Evolutionary conservation across 805 yeast species (phyloP).

Genomic region (Candida pseudoglaebosa): DNA sequence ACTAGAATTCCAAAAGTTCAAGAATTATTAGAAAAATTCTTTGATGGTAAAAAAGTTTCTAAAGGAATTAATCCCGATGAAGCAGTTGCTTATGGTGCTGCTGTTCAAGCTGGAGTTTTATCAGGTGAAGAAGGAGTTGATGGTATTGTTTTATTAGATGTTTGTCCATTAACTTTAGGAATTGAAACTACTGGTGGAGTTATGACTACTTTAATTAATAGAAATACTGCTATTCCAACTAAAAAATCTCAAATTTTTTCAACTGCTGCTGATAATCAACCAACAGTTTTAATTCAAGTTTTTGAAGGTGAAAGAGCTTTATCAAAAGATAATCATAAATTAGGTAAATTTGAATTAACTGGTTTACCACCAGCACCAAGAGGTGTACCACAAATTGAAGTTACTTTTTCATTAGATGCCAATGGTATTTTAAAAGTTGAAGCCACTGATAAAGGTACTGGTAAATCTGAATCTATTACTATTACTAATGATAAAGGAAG

Average conservation of each 20-base stretch:
- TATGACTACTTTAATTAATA: constrained; percentile 97
- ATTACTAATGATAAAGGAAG: constrained; percentile 99
- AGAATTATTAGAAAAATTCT: constrained; percentile 43
- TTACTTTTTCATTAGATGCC: constrained; percentile 98
- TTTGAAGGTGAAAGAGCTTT: constrained; percentile 99
- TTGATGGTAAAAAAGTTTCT: constrained; percentile 54
- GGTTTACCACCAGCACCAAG: constrained; percentile 98
- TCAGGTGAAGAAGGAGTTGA: constrained; percentile 96
- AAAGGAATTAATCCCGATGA: constrained; percentile 49
- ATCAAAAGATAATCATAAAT: constrained; percentile 94
- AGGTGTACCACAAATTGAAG: constrained; percentile 99
- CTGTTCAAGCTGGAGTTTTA: constrained; percentile 98
- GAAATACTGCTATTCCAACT: constrained; percentile 99
- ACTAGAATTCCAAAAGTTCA: constrained; percentile 50
- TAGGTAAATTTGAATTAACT: constrained; percentile 98
- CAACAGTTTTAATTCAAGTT: constrained; percentile 98
- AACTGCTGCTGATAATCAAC: constrained; percentile 97
- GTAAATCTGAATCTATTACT: constrained; percentile 96
- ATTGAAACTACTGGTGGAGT: constrained; percentile 99
- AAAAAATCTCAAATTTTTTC: constrained; percentile 98
- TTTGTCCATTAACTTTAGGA: constrained; percentile 97
- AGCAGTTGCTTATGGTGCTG: constrained; percentile 67
- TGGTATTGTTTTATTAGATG: constrained; percentile 93
- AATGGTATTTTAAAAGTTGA: constrained; percentile 99
- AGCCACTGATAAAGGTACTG: constrained; percentile 97